A percentile compares a stretch with the other conserved stretches of the same genome.
Evolutionary conservation across 2,329 filamentous ascomycete genomes (phyloP).

Genomic region (Trichoderma citrinoviride): DNA sequence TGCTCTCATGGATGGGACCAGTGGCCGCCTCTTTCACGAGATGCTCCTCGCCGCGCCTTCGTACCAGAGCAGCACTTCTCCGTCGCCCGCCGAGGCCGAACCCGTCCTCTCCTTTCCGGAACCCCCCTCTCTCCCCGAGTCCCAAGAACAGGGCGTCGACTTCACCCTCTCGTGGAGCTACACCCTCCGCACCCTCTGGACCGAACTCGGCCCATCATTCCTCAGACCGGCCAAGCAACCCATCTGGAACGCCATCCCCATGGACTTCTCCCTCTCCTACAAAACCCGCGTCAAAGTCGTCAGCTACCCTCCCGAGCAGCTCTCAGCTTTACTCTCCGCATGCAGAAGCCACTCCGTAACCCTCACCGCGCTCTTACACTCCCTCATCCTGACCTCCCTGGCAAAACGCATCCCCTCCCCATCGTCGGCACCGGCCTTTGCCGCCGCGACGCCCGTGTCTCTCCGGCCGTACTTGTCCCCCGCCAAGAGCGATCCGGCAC

Average conservation of each 20-base stretch:
- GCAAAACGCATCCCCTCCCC: conserved; percentile 36
- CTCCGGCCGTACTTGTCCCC: conserved; percentile 40
- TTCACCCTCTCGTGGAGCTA: conserved; percentile 42
- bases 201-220: conserved; percentile 40
- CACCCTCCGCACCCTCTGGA: conserved; percentile 42
- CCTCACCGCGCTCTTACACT: conserved; percentile 50
- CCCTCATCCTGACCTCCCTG: conserved; percentile 43
- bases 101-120: conserved; percentile 34
- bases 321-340: conserved; percentile 36
- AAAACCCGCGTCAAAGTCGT: conserved; percentile 39
- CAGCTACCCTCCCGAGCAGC: conserved; percentile 32
- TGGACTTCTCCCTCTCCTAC: conserved; percentile 39
- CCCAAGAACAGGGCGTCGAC: conserved; percentile 43
- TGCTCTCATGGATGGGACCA: conserved; percentile 50
- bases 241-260: conserved; percentile 40
- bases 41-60: conserved; percentile 45
- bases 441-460: conserved; percentile 43
- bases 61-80: neutral
- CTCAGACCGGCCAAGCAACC: conserved; percentile 32
- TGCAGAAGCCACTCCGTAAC: conserved; percentile 44
- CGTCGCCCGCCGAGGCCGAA: neutral
- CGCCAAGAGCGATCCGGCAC: conserved; percentile 29
- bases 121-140: conserved; percentile 35
- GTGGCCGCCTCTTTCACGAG: conserved; percentile 49
- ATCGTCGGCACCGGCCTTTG: conserved; percentile 36